A percentile compares a stretch with the other conserved stretches of the same genome.
phyloP scores from a whole-genome alignment of 768 basidiomycete species.

The Lactifluus pinguis region DNA sequence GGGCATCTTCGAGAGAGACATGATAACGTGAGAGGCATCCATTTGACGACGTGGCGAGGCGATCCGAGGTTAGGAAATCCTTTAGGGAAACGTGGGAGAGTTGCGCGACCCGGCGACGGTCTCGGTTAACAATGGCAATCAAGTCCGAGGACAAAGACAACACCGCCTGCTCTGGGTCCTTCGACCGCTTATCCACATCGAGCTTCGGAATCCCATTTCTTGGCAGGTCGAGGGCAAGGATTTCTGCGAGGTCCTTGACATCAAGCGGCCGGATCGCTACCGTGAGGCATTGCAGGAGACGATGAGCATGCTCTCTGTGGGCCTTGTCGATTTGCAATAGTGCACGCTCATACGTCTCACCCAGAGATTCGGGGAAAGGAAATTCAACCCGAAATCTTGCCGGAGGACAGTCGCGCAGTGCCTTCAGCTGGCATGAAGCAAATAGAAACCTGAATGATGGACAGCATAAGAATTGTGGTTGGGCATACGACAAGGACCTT shows the following conservation, averaged over 20 bases:
- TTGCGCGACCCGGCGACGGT: background rate
- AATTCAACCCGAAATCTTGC: background rate
- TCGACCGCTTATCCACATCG: background rate
- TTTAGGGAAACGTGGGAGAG: constrained; percentile 2
- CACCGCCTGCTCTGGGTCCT: background rate
- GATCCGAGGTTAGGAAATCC: background rate
- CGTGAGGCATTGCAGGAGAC: constrained; percentile 1
- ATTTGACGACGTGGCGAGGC: background rate
- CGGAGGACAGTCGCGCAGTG: background rate
- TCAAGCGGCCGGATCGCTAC: background rate
- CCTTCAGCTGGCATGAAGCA: background rate
- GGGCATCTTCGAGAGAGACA: background rate
- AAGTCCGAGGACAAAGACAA: background rate
- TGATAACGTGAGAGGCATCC: background rate
- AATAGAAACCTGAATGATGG: constrained; percentile 3
- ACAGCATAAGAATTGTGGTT: background rate
- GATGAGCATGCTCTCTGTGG: background rate
- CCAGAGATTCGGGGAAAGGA: background rate
- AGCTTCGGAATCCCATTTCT: background rate
- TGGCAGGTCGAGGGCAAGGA: background rate
- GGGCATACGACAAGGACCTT: background rate
- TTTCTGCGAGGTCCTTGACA: background rate
- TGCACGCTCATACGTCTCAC: constrained; percentile 2
- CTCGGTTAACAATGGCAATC: no score
- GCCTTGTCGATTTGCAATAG: background rate